Conservation (phyloP, 2,329 filamentous ascomycete species). For the Uncinocarpus reesii region DNA sequence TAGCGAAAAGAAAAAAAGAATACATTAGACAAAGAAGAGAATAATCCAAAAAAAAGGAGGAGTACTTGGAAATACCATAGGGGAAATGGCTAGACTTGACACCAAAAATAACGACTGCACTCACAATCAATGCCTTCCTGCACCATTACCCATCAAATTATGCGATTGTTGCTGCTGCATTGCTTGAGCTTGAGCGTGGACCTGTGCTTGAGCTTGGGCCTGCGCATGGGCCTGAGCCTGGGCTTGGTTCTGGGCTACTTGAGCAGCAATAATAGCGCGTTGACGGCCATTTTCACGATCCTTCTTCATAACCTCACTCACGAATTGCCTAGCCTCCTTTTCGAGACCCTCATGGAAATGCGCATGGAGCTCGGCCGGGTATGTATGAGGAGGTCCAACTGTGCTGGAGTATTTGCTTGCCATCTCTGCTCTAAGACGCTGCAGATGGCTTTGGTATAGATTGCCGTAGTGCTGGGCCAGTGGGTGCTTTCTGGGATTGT, state of each 20-base stretch:
- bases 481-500: slow-evolving; percentile 7
- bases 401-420: slow-evolving; percentile 27
- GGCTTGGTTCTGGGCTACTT: slow-evolving; percentile 12
- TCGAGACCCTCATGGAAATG: slow-evolving; percentile 32
- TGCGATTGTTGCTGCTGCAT: slow-evolving; percentile 32
- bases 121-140: too few relatives aligned
- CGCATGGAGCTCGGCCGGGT: slow-evolving; percentile 30
- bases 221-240: slow-evolving; percentile 13
- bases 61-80: too few relatives aligned
- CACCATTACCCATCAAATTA: slow-evolving; percentile 35
- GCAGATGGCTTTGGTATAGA: slow-evolving; percentile 30
- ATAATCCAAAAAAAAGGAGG: too few relatives aligned
- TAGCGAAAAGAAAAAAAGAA: too few relatives aligned
- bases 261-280: slow-evolving; percentile 19
- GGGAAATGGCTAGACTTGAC: too few relatives aligned
- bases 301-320: slow-evolving; percentile 31
- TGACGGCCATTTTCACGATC: slow-evolving; percentile 29
- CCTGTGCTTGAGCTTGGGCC: slow-evolving; percentile 29
- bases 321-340: slow-evolving; percentile 29
- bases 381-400: slow-evolving; percentile 32
- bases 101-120: too few relatives aligned
- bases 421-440: slow-evolving; percentile 31
- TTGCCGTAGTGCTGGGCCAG: slow-evolving; percentile 28
- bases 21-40: too few relatives aligned
- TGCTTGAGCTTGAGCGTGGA: slow-evolving; percentile 22